phyloP scores from a whole-genome alignment of 225 moss, liverwort and hornwort genomes.

The Antitrichia curtipendula region DNA sequence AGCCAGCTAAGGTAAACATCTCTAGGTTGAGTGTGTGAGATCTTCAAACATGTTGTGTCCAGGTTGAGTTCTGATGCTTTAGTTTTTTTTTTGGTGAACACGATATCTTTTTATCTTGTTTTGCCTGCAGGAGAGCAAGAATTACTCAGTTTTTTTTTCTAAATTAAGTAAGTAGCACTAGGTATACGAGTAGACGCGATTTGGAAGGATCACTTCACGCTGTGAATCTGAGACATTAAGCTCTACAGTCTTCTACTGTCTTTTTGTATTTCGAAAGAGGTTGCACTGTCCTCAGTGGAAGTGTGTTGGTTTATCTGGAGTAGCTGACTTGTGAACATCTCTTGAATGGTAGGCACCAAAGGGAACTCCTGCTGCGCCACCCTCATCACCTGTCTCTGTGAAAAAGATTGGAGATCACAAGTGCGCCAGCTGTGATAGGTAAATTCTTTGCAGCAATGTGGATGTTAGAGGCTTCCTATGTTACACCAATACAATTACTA shows the following conservation, averaged over 20 bases:
- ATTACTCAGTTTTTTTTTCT: neutral
- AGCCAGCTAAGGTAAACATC: constrained; percentile 13
- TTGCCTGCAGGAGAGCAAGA: neutral
- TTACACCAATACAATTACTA: neutral
- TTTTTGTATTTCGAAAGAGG: neutral
- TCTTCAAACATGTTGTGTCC: neutral
- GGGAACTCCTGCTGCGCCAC: constrained; percentile 23
- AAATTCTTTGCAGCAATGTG: neutral
- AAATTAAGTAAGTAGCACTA: neutral
- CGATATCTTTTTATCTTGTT: neutral
- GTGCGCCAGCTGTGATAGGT: constrained; percentile 25
- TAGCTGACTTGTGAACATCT: neutral
- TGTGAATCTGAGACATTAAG: neutral
- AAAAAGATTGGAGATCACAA: constrained; percentile 22
- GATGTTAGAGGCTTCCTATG: neutral
- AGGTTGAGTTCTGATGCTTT: neutral
- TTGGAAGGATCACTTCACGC: neutral
- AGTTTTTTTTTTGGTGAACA: neutral
- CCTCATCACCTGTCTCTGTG: constrained; percentile 9
- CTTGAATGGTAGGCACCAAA: neutral
- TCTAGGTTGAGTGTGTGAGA: neutral
- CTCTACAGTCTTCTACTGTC: neutral
- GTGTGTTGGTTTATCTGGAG: neutral
- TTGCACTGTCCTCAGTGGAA: neutral
- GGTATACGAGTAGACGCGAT: neutral